Evolutionary conservation across 1,139 yeast species (phyloP), one percentile per base, ranked within the genome.

Genomic region (Zygosaccharomyces sapae): DNA sequence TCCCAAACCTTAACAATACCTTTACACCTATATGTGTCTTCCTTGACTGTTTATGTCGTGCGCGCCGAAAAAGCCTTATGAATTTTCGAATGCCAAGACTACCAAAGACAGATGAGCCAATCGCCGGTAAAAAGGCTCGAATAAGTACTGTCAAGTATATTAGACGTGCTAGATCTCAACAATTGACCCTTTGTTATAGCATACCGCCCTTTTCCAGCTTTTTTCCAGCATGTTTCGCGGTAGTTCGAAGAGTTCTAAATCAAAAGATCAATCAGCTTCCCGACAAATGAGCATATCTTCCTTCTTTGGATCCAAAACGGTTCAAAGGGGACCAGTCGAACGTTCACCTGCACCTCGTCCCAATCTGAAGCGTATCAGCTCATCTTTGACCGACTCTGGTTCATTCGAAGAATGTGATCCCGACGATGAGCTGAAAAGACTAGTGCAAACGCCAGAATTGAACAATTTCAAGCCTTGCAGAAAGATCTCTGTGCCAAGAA

Each of bases 341-440:
- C 22, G 29, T n/a, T 22, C 30, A 36, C 24, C 5, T 25, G 41
- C 20, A 13, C 35, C 40, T 30, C 41, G 30, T 41, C 41, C 47
- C 16, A 19, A 37, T 12, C n/a, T 37, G 18, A 25, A 37, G 19
- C 40, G 40, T 25, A 16, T 37, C 4, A 12, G 31, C 18, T 44
- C 50, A 4, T 34, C 48, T 22, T 29, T 55, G 5, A 55, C 59
- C 22, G 50, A 50, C 10, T 55, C 61, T 30, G 67, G 67, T 3
- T 63, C 67, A 10, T 64, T 64, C 47, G 67, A 62, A 33, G 67
- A 64, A 25, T 55, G 57, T 29, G 58, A 59, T 40, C 57, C 57
- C 4, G 61, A 59, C 33, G 53, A 41, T 8, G 65, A 61, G 35
- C 19, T 60, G 16, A 44, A 50, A 25, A 46, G 48, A 24, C 41